These are phyloP conservation scores for Arabis hirsuta DNA, from an alignment of 345 rosid species.

Conservation along the genomic window DNA sequence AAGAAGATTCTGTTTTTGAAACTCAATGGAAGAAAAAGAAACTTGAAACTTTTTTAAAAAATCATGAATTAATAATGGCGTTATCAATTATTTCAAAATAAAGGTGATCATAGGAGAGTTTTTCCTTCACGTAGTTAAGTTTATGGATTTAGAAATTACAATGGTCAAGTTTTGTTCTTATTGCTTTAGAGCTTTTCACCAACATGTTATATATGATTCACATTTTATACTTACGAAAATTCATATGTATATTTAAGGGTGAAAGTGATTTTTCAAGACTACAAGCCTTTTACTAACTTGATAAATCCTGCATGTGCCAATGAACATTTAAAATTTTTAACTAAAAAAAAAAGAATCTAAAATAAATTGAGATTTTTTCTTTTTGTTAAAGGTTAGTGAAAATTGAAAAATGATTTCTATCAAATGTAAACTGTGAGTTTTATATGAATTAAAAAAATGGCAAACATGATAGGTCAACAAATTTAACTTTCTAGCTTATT, in stretches of 20 bases:
- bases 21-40: slow-evolving; percentile 13
- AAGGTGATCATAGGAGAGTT: slow-evolving; percentile 28
- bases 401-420: too few relatives aligned
- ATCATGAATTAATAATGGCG: slow-evolving; percentile 24
- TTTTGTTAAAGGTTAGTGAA: background rate
- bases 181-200: background rate
- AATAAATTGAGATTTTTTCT: background rate
- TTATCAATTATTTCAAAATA: slow-evolving; percentile 45
- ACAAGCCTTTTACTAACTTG: too few relatives aligned
- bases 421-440: too few relatives aligned
- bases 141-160: background rate
- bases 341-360: too few relatives aligned
- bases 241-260: background rate
- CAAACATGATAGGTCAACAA: background rate
- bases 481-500: background rate
- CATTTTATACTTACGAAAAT: slow-evolving; percentile 2
- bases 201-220: background rate
- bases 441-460: too few relatives aligned
- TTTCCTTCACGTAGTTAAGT: slow-evolving; percentile 1
- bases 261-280: background rate
- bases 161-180: slow-evolving; percentile 1
- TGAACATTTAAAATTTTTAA: too few relatives aligned
- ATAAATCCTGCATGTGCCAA: too few relatives aligned
- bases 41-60: slow-evolving; percentile 27
- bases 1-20: slow-evolving; percentile 28